These are phyloP conservation scores for Pythium sp. DNA, from an alignment of 352 stramenopile genomes.

Conservation along the genomic window DNA sequence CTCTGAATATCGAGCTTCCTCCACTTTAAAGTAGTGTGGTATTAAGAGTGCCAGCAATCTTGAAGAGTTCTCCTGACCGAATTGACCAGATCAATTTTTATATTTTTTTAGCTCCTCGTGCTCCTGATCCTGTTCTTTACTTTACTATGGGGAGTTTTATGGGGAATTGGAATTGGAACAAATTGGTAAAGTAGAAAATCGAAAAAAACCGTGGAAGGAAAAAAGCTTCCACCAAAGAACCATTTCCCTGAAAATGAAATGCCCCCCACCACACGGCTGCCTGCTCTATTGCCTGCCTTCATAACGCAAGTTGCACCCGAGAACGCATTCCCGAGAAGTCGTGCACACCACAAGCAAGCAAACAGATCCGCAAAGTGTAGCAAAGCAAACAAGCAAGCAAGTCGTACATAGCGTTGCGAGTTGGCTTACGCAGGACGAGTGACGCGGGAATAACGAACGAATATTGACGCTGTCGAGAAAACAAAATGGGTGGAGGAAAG, in stretches of 20 bases:
- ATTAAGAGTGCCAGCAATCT: too few species aligned
- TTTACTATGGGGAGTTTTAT: too few species aligned
- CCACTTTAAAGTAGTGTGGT: too few species aligned
- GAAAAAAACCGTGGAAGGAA: background rate
- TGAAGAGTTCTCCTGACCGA: too few species aligned
- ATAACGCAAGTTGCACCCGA: slow-evolving; percentile 15
- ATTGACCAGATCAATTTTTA: too few species aligned
- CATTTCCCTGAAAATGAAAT: background rate
- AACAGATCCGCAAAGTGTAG: background rate
- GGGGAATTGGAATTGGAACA: too few species aligned
- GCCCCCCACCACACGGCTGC: background rate
- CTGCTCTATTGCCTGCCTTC: background rate
- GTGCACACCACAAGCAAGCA: background rate
- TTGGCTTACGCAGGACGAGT: slow-evolving; percentile 1
- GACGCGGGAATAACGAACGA: background rate
- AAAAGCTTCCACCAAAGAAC: slow-evolving; percentile 12
- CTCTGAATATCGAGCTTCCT: too few species aligned
- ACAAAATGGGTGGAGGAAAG: slow-evolving; percentile 17
- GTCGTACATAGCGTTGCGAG: background rate
- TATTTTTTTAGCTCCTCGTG: too few species aligned
- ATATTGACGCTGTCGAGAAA: too few species aligned
- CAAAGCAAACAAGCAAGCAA: background rate
- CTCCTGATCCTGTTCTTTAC: too few species aligned
- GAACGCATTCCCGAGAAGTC: background rate
- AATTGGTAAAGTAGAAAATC: too few species aligned